Evolutionary conservation across 768 basidiomycete genomes (phyloP).

Genomic region (Gautieria morchelliformis): DNA sequence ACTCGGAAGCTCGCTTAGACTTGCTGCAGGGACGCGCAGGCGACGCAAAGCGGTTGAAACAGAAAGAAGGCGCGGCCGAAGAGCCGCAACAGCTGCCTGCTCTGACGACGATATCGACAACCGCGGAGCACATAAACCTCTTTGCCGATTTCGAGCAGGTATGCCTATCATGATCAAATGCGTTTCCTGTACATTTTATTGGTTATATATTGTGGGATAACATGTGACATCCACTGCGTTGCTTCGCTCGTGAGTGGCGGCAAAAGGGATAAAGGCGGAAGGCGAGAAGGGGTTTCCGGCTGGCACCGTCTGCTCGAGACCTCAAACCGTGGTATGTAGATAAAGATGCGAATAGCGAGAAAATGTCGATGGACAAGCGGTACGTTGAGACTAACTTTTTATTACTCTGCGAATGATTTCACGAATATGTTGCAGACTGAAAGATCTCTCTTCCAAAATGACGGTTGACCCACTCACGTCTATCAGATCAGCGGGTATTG

Average conservation of each 20-base stretch:
- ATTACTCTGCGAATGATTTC: too few species aligned
- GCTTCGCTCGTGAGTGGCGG: slow-evolving; percentile 23
- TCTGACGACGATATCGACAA: slow-evolving; percentile 1
- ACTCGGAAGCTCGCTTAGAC: slow-evolving; percentile 71
- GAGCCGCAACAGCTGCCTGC: neutral
- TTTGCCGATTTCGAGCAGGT: slow-evolving; percentile 78
- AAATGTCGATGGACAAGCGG: slow-evolving; percentile 25
- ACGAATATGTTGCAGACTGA: too few species aligned
- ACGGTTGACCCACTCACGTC: slow-evolving; percentile 64
- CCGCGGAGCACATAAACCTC: slow-evolving; percentile 59
- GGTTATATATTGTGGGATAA: too few species aligned
- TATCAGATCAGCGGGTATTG: slow-evolving; percentile 55
- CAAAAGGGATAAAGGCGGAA: slow-evolving; percentile 29
- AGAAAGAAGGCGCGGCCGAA: slow-evolving; percentile 7
- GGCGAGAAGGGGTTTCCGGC: slow-evolving; percentile 62
- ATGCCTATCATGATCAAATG: slow-evolving; percentile 11
- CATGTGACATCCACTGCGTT: slow-evolving; percentile 37
- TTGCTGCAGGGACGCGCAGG: slow-evolving; percentile 56
- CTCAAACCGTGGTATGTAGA: slow-evolving; percentile 71
- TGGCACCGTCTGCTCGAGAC: slow-evolving; percentile 69
- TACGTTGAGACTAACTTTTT: slow-evolving; percentile 18
- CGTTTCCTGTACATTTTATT: too few species aligned
- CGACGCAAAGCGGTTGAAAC: slow-evolving; percentile 15
- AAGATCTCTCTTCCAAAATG: slow-evolving; percentile 55
- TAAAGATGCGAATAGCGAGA: slow-evolving; percentile 20